Evolutionary conservation across 2,329 filamentous ascomycete genomes (phyloP).

Genomic region (Botrytis elliptica): DNA sequence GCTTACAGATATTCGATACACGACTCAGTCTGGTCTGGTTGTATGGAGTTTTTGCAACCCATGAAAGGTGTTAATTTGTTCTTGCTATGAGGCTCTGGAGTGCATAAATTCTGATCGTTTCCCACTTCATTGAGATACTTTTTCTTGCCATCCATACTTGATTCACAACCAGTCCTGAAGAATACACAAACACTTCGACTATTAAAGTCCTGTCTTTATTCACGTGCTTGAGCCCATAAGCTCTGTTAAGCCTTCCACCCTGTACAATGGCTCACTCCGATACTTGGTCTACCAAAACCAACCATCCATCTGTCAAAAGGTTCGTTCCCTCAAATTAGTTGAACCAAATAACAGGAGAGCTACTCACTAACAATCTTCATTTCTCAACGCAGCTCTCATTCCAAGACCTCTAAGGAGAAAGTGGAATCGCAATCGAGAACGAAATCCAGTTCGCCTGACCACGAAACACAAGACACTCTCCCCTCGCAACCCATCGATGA

Average conservation of each 20-base stretch:
- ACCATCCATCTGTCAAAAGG: slow-evolving; percentile 6
- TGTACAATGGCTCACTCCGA: slow-evolving; percentile 7
- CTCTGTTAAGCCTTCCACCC: not conserved
- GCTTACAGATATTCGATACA: not conserved
- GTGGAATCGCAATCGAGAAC: not conserved
- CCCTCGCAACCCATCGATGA: not conserved
- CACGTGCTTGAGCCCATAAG: not conserved
- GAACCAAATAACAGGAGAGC: not conserved
- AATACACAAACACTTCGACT: not conserved
- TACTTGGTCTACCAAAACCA: slow-evolving; percentile 10
- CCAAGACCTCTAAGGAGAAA: not conserved
- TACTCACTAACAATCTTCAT: not conserved
- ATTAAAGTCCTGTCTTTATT: not conserved
- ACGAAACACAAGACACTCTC: not conserved
- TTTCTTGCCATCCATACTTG: not conserved
- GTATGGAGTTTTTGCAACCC: not conserved
- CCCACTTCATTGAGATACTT: not conserved
- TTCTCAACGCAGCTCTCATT: not conserved
- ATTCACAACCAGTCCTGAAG: not conserved
- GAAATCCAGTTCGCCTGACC: slow-evolving; percentile 2
- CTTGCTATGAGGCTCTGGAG: not conserved
- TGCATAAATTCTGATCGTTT: slow-evolving; percentile 6
- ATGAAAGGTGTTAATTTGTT: not conserved
- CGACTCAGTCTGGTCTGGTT: not conserved
- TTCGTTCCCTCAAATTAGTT: not conserved